Evolutionary conservation across 495 filamentous ascomycete species (phyloP).

Genomic region (Pyrenopolyporus hunteri): DNA sequence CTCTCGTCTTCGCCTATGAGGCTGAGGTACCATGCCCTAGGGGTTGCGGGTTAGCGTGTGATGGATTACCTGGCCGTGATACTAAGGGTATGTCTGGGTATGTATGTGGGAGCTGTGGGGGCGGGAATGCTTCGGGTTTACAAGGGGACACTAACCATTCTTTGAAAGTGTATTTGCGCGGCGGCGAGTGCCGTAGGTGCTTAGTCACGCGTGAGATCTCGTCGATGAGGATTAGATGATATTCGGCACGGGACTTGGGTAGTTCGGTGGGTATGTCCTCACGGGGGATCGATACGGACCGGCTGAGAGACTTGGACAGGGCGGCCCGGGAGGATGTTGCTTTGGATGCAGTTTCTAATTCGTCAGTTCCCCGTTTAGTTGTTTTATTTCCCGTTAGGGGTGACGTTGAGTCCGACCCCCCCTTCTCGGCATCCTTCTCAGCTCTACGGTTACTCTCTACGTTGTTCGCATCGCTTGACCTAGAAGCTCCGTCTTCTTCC

Average conservation of each 20-base stretch:
- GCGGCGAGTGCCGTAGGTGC: slow-evolving; percentile 63
- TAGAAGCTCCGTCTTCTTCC: slow-evolving; percentile 26
- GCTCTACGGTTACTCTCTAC: slow-evolving; percentile 31
- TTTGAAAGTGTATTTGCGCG: slow-evolving; percentile 73
- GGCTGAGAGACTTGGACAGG: slow-evolving; percentile 41
- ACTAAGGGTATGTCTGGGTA: not conserved
- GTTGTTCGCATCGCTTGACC: slow-evolving; percentile 23
- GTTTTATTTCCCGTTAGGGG: not conserved
- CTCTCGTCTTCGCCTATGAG: slow-evolving; percentile 75
- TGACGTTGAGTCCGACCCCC: slow-evolving; percentile 6
- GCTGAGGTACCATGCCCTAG: slow-evolving; percentile 68
- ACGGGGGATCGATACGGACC: slow-evolving; percentile 40
- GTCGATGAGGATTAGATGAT: slow-evolving; percentile 68
- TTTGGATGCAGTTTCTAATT: not conserved
- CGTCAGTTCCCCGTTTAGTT: not conserved
- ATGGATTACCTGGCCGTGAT: not conserved
- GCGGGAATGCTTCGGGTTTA: slow-evolving; percentile 12
- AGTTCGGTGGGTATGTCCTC: slow-evolving; percentile 36
- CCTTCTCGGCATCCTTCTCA: slow-evolving; percentile 21
- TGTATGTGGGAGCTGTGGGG: too few relatives aligned
- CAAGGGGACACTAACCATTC: slow-evolving; percentile 73
- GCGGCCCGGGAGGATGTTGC: not conserved
- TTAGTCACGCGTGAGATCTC: slow-evolving; percentile 72
- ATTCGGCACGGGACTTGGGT: slow-evolving; percentile 55
- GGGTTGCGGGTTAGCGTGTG: not conserved